phyloP scores from a whole-genome alignment of 108 stramenopile genomes.

The Schizochytrium sp. region DNA sequence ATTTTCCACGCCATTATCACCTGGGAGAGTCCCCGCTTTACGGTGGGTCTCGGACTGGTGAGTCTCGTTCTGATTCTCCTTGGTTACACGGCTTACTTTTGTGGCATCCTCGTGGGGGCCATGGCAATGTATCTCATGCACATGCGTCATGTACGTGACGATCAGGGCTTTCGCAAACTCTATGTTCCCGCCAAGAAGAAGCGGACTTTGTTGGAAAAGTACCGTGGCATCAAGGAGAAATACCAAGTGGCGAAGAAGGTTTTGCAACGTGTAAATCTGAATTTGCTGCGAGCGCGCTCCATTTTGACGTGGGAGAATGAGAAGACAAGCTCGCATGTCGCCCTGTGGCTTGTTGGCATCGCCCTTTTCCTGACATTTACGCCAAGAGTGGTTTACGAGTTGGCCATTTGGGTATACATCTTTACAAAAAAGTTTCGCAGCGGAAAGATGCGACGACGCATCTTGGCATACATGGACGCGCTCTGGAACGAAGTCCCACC shows the following conservation, averaged over 20 bases:
- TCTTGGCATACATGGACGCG: background rate
- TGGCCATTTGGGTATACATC: background rate
- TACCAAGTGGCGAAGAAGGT: background rate
- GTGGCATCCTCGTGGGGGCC: background rate
- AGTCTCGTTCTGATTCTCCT: background rate
- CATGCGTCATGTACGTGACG: background rate
- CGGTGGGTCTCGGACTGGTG: background rate
- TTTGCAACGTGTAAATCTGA: background rate
- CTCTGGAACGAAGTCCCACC: constrained; percentile 11
- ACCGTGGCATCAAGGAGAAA: background rate
- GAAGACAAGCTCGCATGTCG: background rate
- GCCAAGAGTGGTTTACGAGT: background rate
- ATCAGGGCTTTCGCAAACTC: background rate
- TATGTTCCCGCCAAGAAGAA: background rate
- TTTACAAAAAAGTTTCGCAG: constrained; percentile 5
- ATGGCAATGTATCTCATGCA: background rate
- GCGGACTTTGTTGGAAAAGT: background rate
- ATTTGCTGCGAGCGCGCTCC: background rate
- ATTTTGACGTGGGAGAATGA: background rate
- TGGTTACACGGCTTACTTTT: constrained; percentile 7
- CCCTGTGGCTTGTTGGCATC: background rate
- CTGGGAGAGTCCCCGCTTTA: background rate
- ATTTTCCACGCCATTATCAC: background rate
- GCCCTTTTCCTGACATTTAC: background rate
- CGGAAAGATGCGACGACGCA: background rate